A percentile compares a stretch with the other conserved stretches of the same genome.
Evolutionary conservation across 2,329 filamentous ascomycete genomes (phyloP).

Genomic region (Taxawa tesnikishii): DNA sequence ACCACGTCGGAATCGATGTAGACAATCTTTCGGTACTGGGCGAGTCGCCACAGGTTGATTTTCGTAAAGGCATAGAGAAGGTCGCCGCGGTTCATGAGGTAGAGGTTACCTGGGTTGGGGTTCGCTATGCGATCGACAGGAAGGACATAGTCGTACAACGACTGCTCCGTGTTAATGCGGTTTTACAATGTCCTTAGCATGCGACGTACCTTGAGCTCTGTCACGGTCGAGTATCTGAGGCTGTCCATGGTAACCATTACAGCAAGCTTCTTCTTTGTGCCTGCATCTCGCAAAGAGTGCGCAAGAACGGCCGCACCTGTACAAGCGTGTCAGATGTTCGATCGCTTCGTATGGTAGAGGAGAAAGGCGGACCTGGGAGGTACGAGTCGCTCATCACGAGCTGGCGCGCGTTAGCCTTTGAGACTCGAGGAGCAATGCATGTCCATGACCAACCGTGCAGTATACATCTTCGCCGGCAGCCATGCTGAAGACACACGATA

Average conservation of each 20-base stretch:
- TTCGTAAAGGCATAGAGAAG: conserved; percentile 92
- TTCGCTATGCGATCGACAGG: conserved; percentile 73
- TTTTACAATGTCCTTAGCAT: conserved; percentile 1
- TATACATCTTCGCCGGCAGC: conserved; percentile 45
- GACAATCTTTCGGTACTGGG: conserved; percentile 81
- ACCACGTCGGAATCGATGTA: conserved; percentile 93
- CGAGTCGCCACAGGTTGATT: conserved; percentile 85
- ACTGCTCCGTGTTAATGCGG: conserved; percentile 34
- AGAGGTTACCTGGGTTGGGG: conserved; percentile 65
- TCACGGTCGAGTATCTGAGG: conserved; percentile 61
- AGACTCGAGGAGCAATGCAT: neutral
- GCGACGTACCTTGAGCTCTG: conserved; percentile 56
- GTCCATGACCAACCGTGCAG: conserved; percentile 40
- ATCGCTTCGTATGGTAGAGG: conserved; percentile 1
- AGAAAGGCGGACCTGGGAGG: conserved; percentile 58
- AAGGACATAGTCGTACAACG: conserved; percentile 78
- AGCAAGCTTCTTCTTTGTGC: conserved; percentile 73
- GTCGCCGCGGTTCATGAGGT: conserved; percentile 83
- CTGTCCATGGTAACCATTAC: conserved; percentile 72
- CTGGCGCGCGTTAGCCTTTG: conserved; percentile 33
- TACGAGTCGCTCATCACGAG: conserved; percentile 88
- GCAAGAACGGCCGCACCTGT: conserved; percentile 84
- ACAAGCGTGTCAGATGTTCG: conserved; percentile 10
- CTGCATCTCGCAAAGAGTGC: conserved; percentile 85
- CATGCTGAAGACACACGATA: conserved; percentile 11